Percentiles rank a stretch among this genome's conserved stretches.
Evolutionary conservation across 1,284 basidiomycete species (phyloP).

Genomic region (Ustilago curta): DNA sequence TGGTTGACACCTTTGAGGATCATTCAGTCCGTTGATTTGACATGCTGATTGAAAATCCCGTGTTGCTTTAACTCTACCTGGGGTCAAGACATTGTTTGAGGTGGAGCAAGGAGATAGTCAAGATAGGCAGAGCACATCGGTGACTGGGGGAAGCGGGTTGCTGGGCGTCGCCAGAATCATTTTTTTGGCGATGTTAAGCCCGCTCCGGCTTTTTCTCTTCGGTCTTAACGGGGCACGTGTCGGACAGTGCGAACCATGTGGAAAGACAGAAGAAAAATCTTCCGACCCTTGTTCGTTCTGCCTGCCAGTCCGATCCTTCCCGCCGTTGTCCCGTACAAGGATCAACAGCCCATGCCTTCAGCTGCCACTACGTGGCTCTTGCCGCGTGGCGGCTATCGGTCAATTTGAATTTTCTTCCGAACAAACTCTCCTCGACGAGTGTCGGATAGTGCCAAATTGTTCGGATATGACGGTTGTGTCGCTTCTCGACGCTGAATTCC

Average conservation of each 20-base stretch:
- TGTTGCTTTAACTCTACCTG: no score
- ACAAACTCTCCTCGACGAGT: background rate
- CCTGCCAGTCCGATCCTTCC: background rate
- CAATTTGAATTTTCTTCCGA: constrained; percentile 1
- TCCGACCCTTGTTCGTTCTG: background rate
- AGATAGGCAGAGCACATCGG: no score
- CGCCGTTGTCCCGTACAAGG: background rate
- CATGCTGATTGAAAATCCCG: no score
- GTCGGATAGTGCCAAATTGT: background rate
- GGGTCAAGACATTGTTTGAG: no score
- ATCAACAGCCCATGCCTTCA: background rate
- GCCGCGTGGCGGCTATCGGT: background rate
- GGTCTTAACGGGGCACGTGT: constrained; percentile 37
- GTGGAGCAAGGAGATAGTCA: no score
- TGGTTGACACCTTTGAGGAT: no score
- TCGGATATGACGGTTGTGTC: no score
- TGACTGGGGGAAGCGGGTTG: no score
- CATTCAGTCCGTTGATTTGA: no score
- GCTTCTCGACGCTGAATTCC: background rate
- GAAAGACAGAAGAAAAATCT: background rate
- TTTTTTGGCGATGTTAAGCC: background rate
- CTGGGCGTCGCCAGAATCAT: background rate
- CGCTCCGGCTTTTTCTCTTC: background rate
- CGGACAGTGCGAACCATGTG: constrained; percentile 5
- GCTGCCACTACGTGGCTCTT: background rate